Evolutionary conservation across 2,329 filamentous ascomycete species (phyloP), one percentile per base, ranked within the genome.

Genomic region (Diaporthe citriasiana): DNA sequence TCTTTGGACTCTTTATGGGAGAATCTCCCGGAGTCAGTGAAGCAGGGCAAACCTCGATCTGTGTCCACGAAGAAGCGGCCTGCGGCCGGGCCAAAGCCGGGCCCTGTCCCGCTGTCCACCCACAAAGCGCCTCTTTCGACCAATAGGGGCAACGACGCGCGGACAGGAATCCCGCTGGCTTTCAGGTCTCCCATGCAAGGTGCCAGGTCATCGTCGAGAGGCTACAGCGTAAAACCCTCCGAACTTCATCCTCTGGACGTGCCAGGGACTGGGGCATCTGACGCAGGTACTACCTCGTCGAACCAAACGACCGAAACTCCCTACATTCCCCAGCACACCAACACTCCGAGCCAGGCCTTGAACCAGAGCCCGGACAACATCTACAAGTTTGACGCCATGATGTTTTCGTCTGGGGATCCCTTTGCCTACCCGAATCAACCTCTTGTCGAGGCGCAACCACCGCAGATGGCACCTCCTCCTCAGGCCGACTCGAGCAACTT

Each of bases 1-100:
- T 93, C 94, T 53, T 87, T 99, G 38, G 90, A 91, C 80, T 88
- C 88, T 65, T 88, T 98, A 10, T 98, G 98, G 81, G 94, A 97
- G 75, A 91, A 95, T 79, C 84, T 98, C 0, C 95, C 95, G 0
- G 92, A 93, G 68, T 89, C 89, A 73, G 85, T 97, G 45, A 92
- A 92, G 78, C 89, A 84, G 72, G 82, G 80, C 65, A 85, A 82
- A 73, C 79, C 80, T 57, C 84, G 81, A 59, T 80, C 82, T 22
- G 78, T 80, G 33, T 83, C 82, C 70, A 88, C 85, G 15, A 91
- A 88, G 79, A 92, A 92, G 80, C 86, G 90, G 47, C 85, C 89
- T 3, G 89, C 89, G 0, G 86, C 89, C 15, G 85, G 85, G 25
- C 76, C 83, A 22, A 84, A 83, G 68, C 76, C 82, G n/a, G 78